These are phyloP conservation scores for Akanthomyces uredinophilus DNA, from an alignment of 2,329 filamentous ascomycete genomes.

Conservation along the genomic window DNA sequence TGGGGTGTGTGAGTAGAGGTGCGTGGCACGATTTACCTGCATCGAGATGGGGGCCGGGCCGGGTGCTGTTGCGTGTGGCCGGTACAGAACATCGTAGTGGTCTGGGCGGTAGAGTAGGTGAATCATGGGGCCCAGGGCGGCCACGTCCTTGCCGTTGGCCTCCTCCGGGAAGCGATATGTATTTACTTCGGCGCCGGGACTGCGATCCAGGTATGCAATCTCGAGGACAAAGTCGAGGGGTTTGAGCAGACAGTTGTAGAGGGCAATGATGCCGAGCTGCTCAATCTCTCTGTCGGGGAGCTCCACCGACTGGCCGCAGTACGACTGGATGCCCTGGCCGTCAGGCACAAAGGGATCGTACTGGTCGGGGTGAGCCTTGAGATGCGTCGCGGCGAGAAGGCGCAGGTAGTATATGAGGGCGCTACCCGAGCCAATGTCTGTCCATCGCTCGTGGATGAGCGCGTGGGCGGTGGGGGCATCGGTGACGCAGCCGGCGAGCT, in stretches of 20 bases:
- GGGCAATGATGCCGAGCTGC: conserved; percentile 72
- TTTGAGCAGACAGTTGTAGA: conserved; percentile 74
- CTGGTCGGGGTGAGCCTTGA: conserved; percentile 65
- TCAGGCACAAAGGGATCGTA: conserved; percentile 70
- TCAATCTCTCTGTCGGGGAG: conserved; percentile 80
- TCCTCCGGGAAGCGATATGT: conserved; percentile 59
- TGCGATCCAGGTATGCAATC: conserved; percentile 87
- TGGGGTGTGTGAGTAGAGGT: conserved; percentile 41
- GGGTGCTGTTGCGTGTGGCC: conserved; percentile 30
- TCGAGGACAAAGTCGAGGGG: conserved; percentile 76
- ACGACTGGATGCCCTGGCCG: conserved; percentile 55
- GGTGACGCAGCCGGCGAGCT: conserved; percentile 54
- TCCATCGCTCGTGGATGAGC: conserved; percentile 64
- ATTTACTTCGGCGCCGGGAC: conserved; percentile 70
- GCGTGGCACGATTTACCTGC: conserved; percentile 49
- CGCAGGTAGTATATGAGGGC: conserved; percentile 81
- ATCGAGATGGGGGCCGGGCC: conserved; percentile 26
- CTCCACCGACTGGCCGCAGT: conserved; percentile 67
- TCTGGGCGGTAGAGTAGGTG: conserved; percentile 64
- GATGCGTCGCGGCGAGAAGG: conserved; percentile 76
- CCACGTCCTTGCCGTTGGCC: conserved; percentile 39
- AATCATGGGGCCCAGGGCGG: conserved; percentile 46
- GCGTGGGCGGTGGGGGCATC: conserved; percentile 52
- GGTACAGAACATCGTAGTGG: conserved; percentile 94
- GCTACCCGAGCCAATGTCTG: conserved; percentile 61